Evolutionary conservation across 2,329 filamentous ascomycete genomes (phyloP).

Genomic region (Pezicula radicicola): DNA sequence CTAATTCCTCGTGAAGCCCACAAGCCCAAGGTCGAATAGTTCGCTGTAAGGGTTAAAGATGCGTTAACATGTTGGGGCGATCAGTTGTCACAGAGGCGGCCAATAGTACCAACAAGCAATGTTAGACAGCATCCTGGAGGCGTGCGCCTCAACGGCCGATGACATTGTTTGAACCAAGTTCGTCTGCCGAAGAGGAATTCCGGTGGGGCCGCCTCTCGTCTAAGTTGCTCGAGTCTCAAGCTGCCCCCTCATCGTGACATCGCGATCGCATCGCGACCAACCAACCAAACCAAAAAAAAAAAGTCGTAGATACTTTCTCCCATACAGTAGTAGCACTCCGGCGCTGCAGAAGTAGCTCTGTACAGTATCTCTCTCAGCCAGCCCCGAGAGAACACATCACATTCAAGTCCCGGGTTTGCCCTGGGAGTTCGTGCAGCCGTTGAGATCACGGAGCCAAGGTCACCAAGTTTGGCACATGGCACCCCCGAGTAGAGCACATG

Average conservation of each 20-base stretch:
- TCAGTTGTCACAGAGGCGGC: not conserved
- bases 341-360: not conserved
- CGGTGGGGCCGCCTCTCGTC: not conserved
- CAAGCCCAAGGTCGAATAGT: not conserved
- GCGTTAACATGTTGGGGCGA: not conserved
- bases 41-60: not conserved
- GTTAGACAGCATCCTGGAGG: not conserved
- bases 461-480: conserved; percentile 15
- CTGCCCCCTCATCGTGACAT: not conserved
- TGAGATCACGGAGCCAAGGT: not conserved
- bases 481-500: conserved; percentile 15
- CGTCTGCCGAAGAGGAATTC: not conserved
- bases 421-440: conserved; percentile 1
- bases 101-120: not conserved
- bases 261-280: not conserved
- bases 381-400: not conserved
- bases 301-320: too few relatives aligned
- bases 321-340: too few relatives aligned
- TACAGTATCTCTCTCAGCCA: not conserved
- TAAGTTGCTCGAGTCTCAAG: not conserved
- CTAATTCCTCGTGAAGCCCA: too few relatives aligned
- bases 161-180: not conserved
- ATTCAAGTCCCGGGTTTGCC: not conserved
- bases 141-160: not conserved
- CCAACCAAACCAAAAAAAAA: not conserved